Base-by-base conservation (phyloP, 371 early-diverging fungal species). In the Lichtheimia ornata region DNA sequence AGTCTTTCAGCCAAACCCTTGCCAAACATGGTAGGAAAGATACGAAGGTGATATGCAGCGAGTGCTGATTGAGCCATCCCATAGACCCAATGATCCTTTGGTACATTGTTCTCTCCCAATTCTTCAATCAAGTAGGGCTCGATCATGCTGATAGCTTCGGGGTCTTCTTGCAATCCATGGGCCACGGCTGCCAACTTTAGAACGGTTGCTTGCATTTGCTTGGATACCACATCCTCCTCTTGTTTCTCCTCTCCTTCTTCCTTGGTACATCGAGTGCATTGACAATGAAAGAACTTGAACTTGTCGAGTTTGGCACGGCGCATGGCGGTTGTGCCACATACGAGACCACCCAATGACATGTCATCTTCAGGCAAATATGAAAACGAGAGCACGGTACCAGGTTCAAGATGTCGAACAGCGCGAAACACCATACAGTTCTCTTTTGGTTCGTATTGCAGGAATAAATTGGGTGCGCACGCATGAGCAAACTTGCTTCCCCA, bases 401-500 rank as follows among this genome's bases (percentile, higher is more conserved):
- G 59, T 5, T 50, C 43, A 9, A 81, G 49, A 40, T 71, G 61
- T 2, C 72, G 70, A 9, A 65, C 72, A 12, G 70, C 66, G 1
- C 74, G 76, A 50, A 75, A 75, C 3, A 75, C 69, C 76, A 81
- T 77, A 11, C 59, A 62, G 47, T 71, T 66, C 5, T 58, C 54
- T 1, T 61, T 28, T 43, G 75, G 72, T 5, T 81, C 74, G 47
- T 70, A 81, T 28, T 76, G 77, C 7, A 77, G 50, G 54, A 81
- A 73, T 61, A 81, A 57, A 35, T 77, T 77, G n/a, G 81, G 81
- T 22, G 81, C 66, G 44, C 81, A 81, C 2, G 77, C 64, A 41
- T 81, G 81, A 12, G 81, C 74, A 56, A 77, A 77, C 47, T 81
- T 81, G 27, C 75, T 74, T 13, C 81, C 77, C 81, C 81, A 81